Conservation (phyloP, 1,284 basidiomycete genomes). For the Ceratobasidium theobromae region DNA sequence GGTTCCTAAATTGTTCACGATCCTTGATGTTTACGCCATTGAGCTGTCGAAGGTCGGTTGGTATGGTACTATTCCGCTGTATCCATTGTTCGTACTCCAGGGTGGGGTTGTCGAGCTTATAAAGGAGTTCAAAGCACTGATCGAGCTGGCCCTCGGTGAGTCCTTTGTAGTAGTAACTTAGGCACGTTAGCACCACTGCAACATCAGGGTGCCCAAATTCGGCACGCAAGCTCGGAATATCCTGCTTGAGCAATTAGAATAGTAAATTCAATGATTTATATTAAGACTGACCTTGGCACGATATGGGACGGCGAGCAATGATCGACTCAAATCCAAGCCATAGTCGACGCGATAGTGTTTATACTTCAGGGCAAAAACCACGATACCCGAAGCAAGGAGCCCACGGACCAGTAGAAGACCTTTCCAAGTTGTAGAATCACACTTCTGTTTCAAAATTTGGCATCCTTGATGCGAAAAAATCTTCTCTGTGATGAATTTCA, state of each 20-base stretch:
- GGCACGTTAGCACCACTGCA: slow-evolving; percentile 51
- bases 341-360: slow-evolving; percentile 57
- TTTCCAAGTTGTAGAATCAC: slow-evolving; percentile 40
- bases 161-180: slow-evolving; percentile 57
- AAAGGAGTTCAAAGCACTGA: slow-evolving; percentile 47
- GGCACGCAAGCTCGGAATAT: slow-evolving; percentile 51
- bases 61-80: slow-evolving; percentile 38
- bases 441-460: not conserved
- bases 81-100: slow-evolving; percentile 52
- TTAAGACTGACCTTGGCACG: slow-evolving; percentile 50
- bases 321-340: slow-evolving; percentile 50
- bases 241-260: too few species aligned
- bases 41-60: slow-evolving; percentile 41
- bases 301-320: slow-evolving; percentile 56
- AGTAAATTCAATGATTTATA: too few species aligned
- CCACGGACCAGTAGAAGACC: slow-evolving; percentile 50
- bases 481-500: slow-evolving; percentile 39
- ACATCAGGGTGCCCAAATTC: slow-evolving; percentile 61
- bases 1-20: slow-evolving; percentile 42
- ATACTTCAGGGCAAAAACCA: slow-evolving; percentile 48
- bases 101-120: slow-evolving; percentile 50
- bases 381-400: slow-evolving; percentile 48
- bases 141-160: slow-evolving; percentile 48
- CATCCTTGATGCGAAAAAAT: not conserved
- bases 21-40: slow-evolving; percentile 51